Evolutionary conservation across 768 basidiomycete species (phyloP), one percentile per base, ranked within the genome.

Genomic region (Termitomyces sp.): DNA sequence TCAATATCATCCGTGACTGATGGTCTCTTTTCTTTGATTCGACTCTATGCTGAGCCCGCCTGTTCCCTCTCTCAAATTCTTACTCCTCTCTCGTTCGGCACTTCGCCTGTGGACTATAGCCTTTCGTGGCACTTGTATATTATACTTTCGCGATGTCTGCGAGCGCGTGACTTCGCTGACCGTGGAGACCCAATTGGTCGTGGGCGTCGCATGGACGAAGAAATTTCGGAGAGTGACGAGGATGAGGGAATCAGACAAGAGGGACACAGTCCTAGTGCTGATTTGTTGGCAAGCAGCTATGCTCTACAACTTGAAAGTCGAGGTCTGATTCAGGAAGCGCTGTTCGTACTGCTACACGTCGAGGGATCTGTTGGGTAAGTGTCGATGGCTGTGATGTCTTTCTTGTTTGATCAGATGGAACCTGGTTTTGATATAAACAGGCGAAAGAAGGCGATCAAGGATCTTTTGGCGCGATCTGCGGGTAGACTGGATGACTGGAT

Each of bases 51-150:
- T 10, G 87, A 93, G 56, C 86, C 88, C 2, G 80, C 84, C 10
- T 83, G 79, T 64, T 90, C 83, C 46, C 81, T 83, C 55, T 95
- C 82, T 55, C 86, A 79, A 40, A 79, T 87, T 3, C 83, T 95
- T 9, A 73, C 81, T 12, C 89, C 95, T 0, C 74, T 86, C 8
- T 91, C 91, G 26, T 93, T 90, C 63, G 82, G 86, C 1, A 73
- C 89, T 2, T 88, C 85, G 6, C 88, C 88, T 0, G 71, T 85
- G n/a, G 94, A 95, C 70, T 87, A 85, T 69, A 84, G 93, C 23
- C 75, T 97, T 57, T 81, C 91, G 7, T 99, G 96, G 96, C 94
- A 98, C 72, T 68, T 98, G 36, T 98, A 96, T 70, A 83, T 94
- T 56, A 76, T 98, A 36, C 76, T 98, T 50, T 89, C 94, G 16